These are phyloP conservation scores for Magnusiomyces magnusii DNA, from an alignment of 1,139 yeast species.

Conservation along the genomic window DNA sequence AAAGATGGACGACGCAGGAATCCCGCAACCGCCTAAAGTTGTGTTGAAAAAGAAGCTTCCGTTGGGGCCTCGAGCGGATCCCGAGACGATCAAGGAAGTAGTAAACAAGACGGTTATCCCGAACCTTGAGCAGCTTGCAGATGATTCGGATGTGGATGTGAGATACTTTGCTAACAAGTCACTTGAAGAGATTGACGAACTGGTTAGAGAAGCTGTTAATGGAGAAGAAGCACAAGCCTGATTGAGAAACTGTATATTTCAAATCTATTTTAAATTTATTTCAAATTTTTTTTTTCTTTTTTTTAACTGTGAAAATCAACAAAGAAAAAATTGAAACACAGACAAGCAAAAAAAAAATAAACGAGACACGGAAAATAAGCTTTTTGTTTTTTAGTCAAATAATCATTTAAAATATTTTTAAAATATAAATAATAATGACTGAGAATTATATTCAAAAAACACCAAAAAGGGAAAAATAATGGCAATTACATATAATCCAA, in stretches of 20 bases:
- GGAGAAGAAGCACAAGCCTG: background rate
- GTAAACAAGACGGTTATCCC: conserved; percentile 54
- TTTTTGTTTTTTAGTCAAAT: no score
- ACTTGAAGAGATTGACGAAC: conserved; percentile 28
- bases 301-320: background rate
- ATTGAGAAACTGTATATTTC: background rate
- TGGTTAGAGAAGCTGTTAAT: conserved; percentile 5
- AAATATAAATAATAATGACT: no score
- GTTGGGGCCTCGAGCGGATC: conserved; percentile 17
- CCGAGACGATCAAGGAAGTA: conserved; percentile 32
- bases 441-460: no score
- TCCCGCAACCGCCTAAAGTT: conserved; percentile 1
- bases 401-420: no score
- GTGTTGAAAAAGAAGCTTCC: conserved; percentile 10
- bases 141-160: conserved; percentile 84
- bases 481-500: no score
- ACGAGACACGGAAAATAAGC: no score
- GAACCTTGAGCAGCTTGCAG: conserved; percentile 52
- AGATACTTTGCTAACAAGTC: conserved; percentile 69
- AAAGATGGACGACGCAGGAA: background rate
- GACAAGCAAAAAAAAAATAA: no score
- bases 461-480: no score
- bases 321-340: no score
- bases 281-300: no score
- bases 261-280: no score